phyloP scores from a whole-genome alignment of 2,329 filamentous ascomycete species.

The Colletotrichum shisoi region DNA sequence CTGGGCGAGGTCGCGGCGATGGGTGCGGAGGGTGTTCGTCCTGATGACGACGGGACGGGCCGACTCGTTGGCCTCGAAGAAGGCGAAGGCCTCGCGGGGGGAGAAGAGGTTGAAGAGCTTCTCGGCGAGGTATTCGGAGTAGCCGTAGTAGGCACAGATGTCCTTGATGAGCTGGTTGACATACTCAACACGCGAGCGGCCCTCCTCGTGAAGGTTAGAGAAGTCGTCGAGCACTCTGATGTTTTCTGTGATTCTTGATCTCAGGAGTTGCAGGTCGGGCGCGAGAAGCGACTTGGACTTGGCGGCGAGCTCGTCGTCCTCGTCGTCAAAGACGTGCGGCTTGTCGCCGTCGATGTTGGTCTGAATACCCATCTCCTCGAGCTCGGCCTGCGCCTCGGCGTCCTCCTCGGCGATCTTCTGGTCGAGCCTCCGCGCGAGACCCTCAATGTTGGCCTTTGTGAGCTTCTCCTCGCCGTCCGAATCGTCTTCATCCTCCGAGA shows the following conservation, averaged over 20 bases:
- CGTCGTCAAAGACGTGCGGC: slow-evolving; percentile 71
- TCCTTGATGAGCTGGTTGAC: slow-evolving; percentile 86
- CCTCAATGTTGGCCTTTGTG: slow-evolving; percentile 95
- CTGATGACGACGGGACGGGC: slow-evolving; percentile 92
- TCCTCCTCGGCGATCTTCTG: slow-evolving; percentile 77
- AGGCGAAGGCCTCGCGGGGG: slow-evolving; percentile 92
- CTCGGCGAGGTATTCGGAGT: slow-evolving; percentile 91
- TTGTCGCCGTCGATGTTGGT: slow-evolving; percentile 88
- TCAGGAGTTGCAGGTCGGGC: slow-evolving; percentile 87
- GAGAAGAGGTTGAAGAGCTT: slow-evolving; percentile 94
- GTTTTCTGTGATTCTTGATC: slow-evolving; percentile 89
- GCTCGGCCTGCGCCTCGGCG: slow-evolving; percentile 82
- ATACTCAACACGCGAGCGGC: slow-evolving; percentile 86
- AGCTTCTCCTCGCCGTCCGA: slow-evolving; percentile 88
- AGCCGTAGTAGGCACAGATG: slow-evolving; percentile 95
- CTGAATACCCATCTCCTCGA: slow-evolving; percentile 85
- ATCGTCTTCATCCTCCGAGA: slow-evolving; percentile 93
- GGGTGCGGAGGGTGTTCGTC: slow-evolving; percentile 89
- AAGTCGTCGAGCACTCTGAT: slow-evolving; percentile 92
- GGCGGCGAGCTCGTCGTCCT: slow-evolving; percentile 66
- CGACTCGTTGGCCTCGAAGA: slow-evolving; percentile 98
- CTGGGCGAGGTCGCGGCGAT: slow-evolving; percentile 83
- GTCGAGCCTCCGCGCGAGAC: slow-evolving; percentile 86
- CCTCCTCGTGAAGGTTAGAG: slow-evolving; percentile 78
- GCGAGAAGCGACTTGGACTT: slow-evolving; percentile 73